Evolutionary conservation across 148 eudicot species (phyloP).

Genomic region (Chenopodium formosanum): DNA sequence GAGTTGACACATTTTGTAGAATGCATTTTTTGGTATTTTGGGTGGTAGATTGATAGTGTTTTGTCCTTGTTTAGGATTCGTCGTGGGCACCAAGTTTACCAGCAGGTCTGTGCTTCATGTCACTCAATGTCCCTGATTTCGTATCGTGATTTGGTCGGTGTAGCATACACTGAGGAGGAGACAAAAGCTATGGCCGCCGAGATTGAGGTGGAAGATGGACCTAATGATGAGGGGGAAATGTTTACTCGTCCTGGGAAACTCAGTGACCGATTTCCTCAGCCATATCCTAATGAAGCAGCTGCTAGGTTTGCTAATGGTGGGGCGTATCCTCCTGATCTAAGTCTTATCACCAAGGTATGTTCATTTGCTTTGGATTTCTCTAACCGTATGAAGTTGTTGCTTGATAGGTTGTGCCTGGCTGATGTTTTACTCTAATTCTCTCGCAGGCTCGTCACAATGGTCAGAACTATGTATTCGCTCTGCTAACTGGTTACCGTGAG

Average conservation of each 20-base stretch:
- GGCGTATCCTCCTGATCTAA: constrained; percentile 97
- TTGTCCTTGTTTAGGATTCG: constrained; percentile 49
- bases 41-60: constrained; percentile 1
- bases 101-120: constrained; percentile 86
- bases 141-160: constrained; percentile 82
- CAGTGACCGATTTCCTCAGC: constrained; percentile 79
- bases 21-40: neutral
- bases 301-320: constrained; percentile 99
- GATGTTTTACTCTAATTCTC: constrained; percentile 1
- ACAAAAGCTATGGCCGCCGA: constrained; percentile 86
- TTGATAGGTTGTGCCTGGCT: neutral
- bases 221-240: constrained; percentile 95
- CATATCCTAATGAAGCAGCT: constrained; percentile 78
- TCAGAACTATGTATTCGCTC: constrained; percentile 77
- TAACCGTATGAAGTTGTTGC: neutral
- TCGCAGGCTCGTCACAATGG: constrained; percentile 91
- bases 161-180: constrained; percentile 92
- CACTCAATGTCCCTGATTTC: constrained; percentile 86
- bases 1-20: constrained; percentile 32
- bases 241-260: constrained; percentile 81
- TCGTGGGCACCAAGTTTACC: constrained; percentile 90
- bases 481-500: constrained; percentile 81
- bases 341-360: constrained; percentile 85
- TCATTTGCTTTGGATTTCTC: constrained; percentile 13
- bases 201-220: constrained; percentile 86